Conservation (phyloP, 2,329 filamentous ascomycete genomes). For the Phaeosphaeriaceae sp. region DNA sequence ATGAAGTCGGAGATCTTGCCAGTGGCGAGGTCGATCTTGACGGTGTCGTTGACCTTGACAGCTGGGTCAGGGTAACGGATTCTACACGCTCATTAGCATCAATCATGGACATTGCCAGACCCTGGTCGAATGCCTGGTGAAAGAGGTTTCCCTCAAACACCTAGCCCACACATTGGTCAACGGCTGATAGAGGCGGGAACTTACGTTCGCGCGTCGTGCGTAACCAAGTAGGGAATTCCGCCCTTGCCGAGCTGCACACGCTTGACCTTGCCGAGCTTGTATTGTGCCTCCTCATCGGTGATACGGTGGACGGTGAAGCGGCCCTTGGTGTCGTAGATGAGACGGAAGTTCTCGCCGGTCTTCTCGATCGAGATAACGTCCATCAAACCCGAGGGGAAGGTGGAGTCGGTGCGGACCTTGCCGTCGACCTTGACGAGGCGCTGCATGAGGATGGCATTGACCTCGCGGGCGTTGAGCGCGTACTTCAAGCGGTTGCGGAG, state of each 20-base stretch:
- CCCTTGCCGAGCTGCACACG: constrained; percentile 98
- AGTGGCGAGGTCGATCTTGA: constrained; percentile 96
- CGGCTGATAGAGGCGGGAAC: constrained; percentile 99
- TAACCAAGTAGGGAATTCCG: constrained; percentile 99
- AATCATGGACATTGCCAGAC: constrained; percentile 73
- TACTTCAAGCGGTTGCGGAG: constrained; percentile 86
- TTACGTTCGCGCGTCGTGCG: constrained; percentile 99
- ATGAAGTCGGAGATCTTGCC: constrained; percentile 99
- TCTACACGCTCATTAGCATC: constrained; percentile 63
- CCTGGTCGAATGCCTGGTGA: constrained; percentile 99
- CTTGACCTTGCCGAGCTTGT: constrained; percentile 99
- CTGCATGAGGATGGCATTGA: constrained; percentile 98
- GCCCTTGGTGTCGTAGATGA: constrained; percentile 99
- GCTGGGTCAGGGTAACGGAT: constrained; percentile 98
- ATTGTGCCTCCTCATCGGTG: constrained; percentile 97
- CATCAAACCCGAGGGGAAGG: constrained; percentile 99
- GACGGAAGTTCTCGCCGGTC: constrained; percentile 99
- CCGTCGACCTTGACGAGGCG: constrained; percentile 99
- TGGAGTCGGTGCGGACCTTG: constrained; percentile 99
- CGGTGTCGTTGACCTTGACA: constrained; percentile 99
- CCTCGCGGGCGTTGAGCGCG: constrained; percentile 98
- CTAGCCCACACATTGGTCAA: constrained; percentile 70
- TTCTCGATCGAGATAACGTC: constrained; percentile 99
- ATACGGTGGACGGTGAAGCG: constrained; percentile 99
- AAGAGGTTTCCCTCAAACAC: constrained; percentile 41